These are phyloP conservation scores for Guadua angustifolia DNA, from an alignment of 176 grass and related monocot genomes.

Conservation along the genomic window DNA sequence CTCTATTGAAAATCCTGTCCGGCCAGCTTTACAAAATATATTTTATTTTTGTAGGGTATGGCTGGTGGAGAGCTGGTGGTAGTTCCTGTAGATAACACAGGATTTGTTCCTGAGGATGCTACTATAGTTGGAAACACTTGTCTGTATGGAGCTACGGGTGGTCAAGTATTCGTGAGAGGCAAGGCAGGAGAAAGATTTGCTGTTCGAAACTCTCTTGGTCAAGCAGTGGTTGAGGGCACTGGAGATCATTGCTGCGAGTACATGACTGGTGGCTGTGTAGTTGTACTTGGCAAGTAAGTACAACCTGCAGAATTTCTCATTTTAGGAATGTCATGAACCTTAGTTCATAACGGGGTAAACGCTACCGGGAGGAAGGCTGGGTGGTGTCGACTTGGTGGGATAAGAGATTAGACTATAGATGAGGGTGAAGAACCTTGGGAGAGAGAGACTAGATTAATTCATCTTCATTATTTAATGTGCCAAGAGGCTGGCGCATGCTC, in stretches of 20 bases:
- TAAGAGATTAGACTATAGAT: too few species aligned
- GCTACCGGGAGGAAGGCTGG: too few species aligned
- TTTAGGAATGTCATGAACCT: background rate
- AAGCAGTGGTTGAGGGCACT: constrained; percentile 98
- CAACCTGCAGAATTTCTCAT: background rate
- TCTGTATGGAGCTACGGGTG: constrained; percentile 98
- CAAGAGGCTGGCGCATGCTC: too few species aligned
- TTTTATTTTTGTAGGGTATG: constrained; percentile 65
- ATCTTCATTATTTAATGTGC: too few species aligned
- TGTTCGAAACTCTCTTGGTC: constrained; percentile 91
- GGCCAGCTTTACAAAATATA: constrained; percentile 25
- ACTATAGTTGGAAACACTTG: constrained; percentile 99
- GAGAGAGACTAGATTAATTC: too few species aligned
- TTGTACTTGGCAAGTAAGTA: constrained; percentile 98
- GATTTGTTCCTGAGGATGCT: constrained; percentile 92
- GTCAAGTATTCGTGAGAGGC: constrained; percentile 93
- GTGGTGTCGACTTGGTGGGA: too few species aligned
- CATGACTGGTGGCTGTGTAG: constrained; percentile 99
- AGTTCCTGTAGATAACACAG: constrained; percentile 82
- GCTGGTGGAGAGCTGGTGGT: constrained; percentile 96
- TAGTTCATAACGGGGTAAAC: too few species aligned
- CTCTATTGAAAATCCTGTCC: background rate
- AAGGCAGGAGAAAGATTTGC: constrained; percentile 99
- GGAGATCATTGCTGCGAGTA: constrained; percentile 99
- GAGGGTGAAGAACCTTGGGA: too few species aligned